Evolutionary conservation across 495 filamentous ascomycete genomes (phyloP).

Genomic region (Glutinoglossum americanum): DNA sequence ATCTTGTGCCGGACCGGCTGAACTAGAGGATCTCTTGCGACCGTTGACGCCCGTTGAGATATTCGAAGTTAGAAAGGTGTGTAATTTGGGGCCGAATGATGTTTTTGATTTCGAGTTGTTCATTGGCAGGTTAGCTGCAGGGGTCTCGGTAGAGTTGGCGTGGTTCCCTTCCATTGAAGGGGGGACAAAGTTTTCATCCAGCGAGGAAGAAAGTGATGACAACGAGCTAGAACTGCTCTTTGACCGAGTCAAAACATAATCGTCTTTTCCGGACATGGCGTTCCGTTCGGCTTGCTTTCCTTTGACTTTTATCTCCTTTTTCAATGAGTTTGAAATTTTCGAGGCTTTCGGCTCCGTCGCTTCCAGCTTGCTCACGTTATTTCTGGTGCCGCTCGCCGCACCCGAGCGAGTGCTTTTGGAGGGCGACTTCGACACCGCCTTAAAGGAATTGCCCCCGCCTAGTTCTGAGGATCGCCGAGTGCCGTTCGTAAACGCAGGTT

Average conservation of each 20-base stretch:
- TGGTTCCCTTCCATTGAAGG: conserved; percentile 6
- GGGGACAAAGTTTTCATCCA: conserved; percentile 12
- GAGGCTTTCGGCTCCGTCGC: conserved; percentile 2
- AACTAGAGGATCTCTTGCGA: conserved; percentile 3
- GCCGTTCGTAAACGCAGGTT: neutral
- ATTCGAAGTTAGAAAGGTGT: conserved; percentile 9
- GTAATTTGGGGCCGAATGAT: conserved; percentile 11
- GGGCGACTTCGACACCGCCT: neutral
- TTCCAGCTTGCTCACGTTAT: conserved; percentile 5
- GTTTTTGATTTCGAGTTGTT: conserved; percentile 11
- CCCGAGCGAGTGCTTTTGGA: neutral
- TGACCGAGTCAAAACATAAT: conserved; percentile 10
- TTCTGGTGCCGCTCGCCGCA: conserved; percentile 2
- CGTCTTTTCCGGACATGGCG: conserved; percentile 7
- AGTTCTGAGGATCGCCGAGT: neutral
- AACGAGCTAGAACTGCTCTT: conserved; percentile 22
- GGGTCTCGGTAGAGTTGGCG: conserved; percentile 6
- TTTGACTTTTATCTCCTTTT: conserved; percentile 4
- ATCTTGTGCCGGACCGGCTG: conserved; percentile 3
- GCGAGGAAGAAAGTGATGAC: conserved; percentile 22
- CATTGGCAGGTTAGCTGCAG: conserved; percentile 6
- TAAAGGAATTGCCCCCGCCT: neutral
- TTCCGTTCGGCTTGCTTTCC: conserved; percentile 4
- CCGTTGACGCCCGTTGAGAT: neutral
- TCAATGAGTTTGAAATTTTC: neutral